Evolutionary conservation across 2,329 filamentous ascomycete species (phyloP).

Genomic region (Colletotrichum chrysophilum): DNA sequence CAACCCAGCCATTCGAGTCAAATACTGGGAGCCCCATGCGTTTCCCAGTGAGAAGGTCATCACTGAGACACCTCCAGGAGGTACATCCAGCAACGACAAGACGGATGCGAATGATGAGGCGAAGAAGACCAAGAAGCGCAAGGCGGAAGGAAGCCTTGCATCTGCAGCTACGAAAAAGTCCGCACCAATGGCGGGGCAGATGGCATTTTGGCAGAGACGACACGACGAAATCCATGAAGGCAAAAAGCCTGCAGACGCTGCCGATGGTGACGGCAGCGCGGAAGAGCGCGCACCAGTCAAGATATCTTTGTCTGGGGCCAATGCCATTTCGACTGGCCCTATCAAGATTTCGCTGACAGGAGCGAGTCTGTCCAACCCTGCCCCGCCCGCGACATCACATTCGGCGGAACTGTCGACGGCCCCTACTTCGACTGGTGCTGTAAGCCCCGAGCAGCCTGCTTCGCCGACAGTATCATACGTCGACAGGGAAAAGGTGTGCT

Average conservation of each 20-base stretch:
- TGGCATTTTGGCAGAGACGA: slow-evolving; percentile 51
- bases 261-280: neutral
- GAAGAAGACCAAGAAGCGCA: slow-evolving; percentile 59
- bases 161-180: slow-evolving; percentile 39
- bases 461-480: slow-evolving; percentile 54
- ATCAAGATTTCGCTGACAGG: slow-evolving; percentile 37
- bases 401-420: slow-evolving; percentile 16
- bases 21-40: slow-evolving; percentile 78
- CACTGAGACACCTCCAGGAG: slow-evolving; percentile 53
- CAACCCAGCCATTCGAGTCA: slow-evolving; percentile 70
- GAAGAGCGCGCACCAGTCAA: slow-evolving; percentile 23
- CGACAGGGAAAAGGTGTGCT: slow-evolving; percentile 56
- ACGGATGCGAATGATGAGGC: slow-evolving; percentile 29
- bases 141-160: slow-evolving; percentile 45
- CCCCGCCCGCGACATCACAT: neutral
- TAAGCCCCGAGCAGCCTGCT: slow-evolving; percentile 11
- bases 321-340: slow-evolving; percentile 11
- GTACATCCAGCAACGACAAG: slow-evolving; percentile 42
- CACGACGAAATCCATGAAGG: slow-evolving; percentile 43
- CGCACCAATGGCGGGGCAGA: slow-evolving; percentile 45
- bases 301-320: slow-evolving; percentile 20
- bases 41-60: slow-evolving; percentile 72
- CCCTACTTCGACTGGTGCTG: neutral
- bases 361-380: neutral
- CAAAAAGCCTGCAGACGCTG: neutral